These are phyloP conservation scores for Malassezia japonica DNA, from an alignment of 1,284 basidiomycete species.

Conservation along the genomic window DNA sequence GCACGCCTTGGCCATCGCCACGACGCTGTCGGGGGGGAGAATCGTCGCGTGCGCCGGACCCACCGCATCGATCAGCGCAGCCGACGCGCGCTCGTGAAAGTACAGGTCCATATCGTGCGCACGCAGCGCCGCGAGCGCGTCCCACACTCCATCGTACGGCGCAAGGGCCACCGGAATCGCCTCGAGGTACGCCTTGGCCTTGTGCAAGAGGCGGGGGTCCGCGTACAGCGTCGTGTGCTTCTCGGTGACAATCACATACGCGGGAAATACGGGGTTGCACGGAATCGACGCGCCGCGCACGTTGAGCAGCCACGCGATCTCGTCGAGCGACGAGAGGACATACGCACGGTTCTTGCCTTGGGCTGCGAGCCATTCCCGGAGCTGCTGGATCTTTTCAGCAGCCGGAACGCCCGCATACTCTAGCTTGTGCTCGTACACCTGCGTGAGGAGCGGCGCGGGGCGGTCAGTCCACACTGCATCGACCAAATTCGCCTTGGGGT, in stretches of 20 bases:
- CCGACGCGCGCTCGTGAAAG: constrained; percentile 20
- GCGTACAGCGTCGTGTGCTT: constrained; percentile 28
- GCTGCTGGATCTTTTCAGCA: constrained; percentile 36
- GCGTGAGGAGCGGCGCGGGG: constrained; percentile 59
- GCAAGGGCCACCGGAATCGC: constrained; percentile 3
- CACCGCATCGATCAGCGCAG: constrained; percentile 17
- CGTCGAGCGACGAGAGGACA: constrained; percentile 35
- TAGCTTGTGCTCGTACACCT: constrained; percentile 65
- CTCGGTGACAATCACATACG: constrained; percentile 27
- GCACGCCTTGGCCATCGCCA: constrained; percentile 35
- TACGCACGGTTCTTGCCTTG: constrained; percentile 18
- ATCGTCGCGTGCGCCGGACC: not conserved
- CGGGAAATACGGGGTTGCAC: constrained; percentile 39
- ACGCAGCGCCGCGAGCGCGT: constrained; percentile 1
- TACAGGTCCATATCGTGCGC: constrained; percentile 28
- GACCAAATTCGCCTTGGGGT: constrained; percentile 61
- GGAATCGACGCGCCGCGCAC: constrained; percentile 39
- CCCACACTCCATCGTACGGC: constrained; percentile 8
- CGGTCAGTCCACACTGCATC: constrained; percentile 72
- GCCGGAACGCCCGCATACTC: constrained; percentile 60
- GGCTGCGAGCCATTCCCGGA: constrained; percentile 22
- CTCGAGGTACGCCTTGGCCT: constrained; percentile 6
- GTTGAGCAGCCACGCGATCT: constrained; percentile 44
- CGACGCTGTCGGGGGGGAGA: constrained; percentile 12
- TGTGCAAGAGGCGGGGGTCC: constrained; percentile 22